Percentiles rank a stretch among this genome's conserved stretches.
Evolutionary conservation across 352 stramenopile species (phyloP).

Genomic region (Phytophthora fragariaefolia): DNA sequence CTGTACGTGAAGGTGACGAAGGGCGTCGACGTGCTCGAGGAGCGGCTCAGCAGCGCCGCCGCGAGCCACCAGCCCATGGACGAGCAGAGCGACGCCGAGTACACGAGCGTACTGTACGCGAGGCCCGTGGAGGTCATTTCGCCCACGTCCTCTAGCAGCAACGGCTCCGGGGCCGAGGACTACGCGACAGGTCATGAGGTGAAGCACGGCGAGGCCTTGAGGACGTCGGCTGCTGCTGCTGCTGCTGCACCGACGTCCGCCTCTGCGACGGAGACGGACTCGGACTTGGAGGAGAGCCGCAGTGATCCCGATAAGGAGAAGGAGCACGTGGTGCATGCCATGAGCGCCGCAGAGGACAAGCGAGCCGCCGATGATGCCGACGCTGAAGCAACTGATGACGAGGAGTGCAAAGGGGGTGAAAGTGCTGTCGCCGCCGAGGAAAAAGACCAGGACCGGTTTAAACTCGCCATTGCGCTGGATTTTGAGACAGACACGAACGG

Average conservation of each 20-base stretch:
- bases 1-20: slow-evolving; percentile 47
- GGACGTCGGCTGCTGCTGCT: background rate
- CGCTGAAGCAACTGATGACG: slow-evolving; percentile 25
- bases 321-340: slow-evolving; percentile 1
- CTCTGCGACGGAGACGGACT: slow-evolving; percentile 43
- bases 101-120: slow-evolving; percentile 38
- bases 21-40: slow-evolving; percentile 21
- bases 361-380: slow-evolving; percentile 3
- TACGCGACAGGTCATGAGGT: slow-evolving; percentile 15
- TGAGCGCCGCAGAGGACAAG: slow-evolving; percentile 28
- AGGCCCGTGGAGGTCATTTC: slow-evolving; percentile 46
- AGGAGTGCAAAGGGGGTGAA: slow-evolving; percentile 39
- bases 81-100: slow-evolving; percentile 35
- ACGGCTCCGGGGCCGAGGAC: slow-evolving; percentile 47
- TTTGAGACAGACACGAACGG: slow-evolving; percentile 67
- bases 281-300: slow-evolving; percentile 31
- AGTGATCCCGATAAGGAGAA: slow-evolving; percentile 38
- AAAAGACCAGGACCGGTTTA: slow-evolving; percentile 49
- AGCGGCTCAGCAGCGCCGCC: slow-evolving; percentile 23
- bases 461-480: slow-evolving; percentile 66
- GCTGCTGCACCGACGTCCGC: slow-evolving; percentile 30
- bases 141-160: slow-evolving; percentile 67
- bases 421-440: slow-evolving; percentile 20
- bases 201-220: slow-evolving; percentile 5
- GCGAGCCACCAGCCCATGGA: slow-evolving; percentile 2